Evolutionary conservation across 495 filamentous ascomycete species (phyloP), one percentile per base, ranked within the genome.

Genomic region (Pseudomonodictys pantanalensis): DNA sequence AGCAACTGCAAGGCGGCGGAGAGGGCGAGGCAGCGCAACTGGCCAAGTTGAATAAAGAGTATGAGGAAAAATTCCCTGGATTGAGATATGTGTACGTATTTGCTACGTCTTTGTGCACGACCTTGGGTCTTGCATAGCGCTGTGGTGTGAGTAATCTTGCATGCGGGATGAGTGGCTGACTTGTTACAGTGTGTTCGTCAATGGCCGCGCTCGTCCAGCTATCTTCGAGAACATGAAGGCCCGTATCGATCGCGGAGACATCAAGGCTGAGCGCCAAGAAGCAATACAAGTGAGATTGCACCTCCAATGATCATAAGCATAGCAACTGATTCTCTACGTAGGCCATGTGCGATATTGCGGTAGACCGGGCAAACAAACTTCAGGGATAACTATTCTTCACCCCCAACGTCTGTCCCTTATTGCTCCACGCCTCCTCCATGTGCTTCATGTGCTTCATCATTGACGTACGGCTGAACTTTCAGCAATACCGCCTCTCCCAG

Each of bases 141-240:
- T n/a, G n/a, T n/a, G n/a, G n/a, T n/a, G n/a, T n/a, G n/a, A n/a
- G n/a, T n/a, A n/a, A n/a, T n/a, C n/a, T 23, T 45, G 1, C 3
- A 2, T 20, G 18, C 15, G 10, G 3, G 3, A 23, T 26, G 24
- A 48, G 15, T 39, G 12, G n/a, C 8, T 11, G 7, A 25, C 29
- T 12, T 45, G 22, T 38, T 2, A 22, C 60, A 88, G 86, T 45
- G 84, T 90, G 7, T 98, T 95, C 74, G 93, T 97, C 52, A 91
- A 96, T 75, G 91, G 91, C 18, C 80, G 91, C 60, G 76, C 78
- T 56, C 78, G 90, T 42, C 75, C 77, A 20, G 78, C 81, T 55
- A 87, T 98, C 38, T 88, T 97, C 86, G 79, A 81, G 54, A 88
- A 97, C 71, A 97, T 96, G 89, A 77, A 81, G 49, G 68, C 77